Evolutionary conservation across 257 asterid genomes (phyloP).

Genomic region (Cinchona pubescens): DNA sequence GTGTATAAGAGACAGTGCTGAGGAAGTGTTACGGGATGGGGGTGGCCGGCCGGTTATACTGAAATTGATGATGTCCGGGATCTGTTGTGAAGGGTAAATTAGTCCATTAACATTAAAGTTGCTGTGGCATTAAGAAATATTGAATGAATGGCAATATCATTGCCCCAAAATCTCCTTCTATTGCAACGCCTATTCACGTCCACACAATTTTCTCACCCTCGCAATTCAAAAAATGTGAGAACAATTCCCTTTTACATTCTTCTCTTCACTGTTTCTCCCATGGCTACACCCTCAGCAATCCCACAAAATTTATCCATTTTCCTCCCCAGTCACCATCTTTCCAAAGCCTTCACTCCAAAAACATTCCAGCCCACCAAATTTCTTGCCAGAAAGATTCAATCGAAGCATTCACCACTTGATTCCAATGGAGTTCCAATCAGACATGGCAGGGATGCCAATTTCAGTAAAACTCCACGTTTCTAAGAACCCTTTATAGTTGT

Average conservation of each 20-base stretch:
- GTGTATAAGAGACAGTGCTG: too few species aligned
- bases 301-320: slow-evolving; percentile 32
- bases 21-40: too few species aligned
- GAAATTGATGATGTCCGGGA: too few species aligned
- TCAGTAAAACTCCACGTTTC: background rate
- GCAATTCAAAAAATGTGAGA: slow-evolving; percentile 31
- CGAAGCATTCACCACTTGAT: slow-evolving; percentile 19
- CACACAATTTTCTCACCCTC: slow-evolving; percentile 53
- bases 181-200: slow-evolving; percentile 35
- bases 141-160: too few species aligned
- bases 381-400: slow-evolving; percentile 21
- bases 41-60: too few species aligned
- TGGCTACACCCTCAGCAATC: slow-evolving; percentile 42
- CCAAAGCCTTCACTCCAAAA: slow-evolving; percentile 17
- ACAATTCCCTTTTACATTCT: slow-evolving; percentile 24
- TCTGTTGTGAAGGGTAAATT: too few species aligned
- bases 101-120: too few species aligned
- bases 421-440: slow-evolving; percentile 21
- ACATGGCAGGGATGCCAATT: slow-evolving; percentile 6
- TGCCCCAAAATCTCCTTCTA: slow-evolving; percentile 13
- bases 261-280: slow-evolving; percentile 24
- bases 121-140: too few species aligned
- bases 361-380: slow-evolving; percentile 14
- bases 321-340: slow-evolving; percentile 34
- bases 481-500: slow-evolving; percentile 23